Conservation (phyloP, 139 green algal genomes). For the Parachlorella kessleri region DNA sequence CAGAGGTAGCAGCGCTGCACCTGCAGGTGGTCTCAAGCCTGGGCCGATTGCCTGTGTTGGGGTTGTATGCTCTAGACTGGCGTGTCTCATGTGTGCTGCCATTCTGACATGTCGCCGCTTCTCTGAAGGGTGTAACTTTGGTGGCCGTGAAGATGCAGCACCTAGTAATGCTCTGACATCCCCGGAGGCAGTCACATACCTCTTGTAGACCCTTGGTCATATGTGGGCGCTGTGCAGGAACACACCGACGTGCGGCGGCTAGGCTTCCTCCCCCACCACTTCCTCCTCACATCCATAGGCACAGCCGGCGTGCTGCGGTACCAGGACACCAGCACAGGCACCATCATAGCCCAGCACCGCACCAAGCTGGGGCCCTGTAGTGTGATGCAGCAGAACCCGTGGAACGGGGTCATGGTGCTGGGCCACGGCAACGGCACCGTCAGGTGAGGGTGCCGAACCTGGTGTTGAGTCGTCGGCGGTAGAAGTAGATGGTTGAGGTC, state of each 20-base stretch:
- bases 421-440: conserved; percentile 91
- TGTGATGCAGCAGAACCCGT: conserved; percentile 87
- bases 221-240: conserved; percentile 35
- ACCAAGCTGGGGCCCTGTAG: conserved; percentile 82
- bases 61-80: not conserved
- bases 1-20: no score
- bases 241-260: conserved; percentile 65
- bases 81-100: not conserved
- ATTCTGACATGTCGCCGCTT: not conserved
- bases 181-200: no score
- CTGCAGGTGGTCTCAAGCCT: no score
- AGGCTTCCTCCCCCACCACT: conserved; percentile 97
- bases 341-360: conserved; percentile 83
- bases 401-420: conserved; percentile 84
- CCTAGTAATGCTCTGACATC: no score
- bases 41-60: no score
- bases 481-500: no score
- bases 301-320: conserved; percentile 82
- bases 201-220: no score
- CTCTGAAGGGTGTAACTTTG: no score
- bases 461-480: no score
- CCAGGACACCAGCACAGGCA: conserved; percentile 94
- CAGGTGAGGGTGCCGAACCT: no score
- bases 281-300: conserved; percentile 89
- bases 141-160: no score